These are phyloP conservation scores for Populus alba DNA, from an alignment of 345 rosid genomes.

Conservation along the genomic window DNA sequence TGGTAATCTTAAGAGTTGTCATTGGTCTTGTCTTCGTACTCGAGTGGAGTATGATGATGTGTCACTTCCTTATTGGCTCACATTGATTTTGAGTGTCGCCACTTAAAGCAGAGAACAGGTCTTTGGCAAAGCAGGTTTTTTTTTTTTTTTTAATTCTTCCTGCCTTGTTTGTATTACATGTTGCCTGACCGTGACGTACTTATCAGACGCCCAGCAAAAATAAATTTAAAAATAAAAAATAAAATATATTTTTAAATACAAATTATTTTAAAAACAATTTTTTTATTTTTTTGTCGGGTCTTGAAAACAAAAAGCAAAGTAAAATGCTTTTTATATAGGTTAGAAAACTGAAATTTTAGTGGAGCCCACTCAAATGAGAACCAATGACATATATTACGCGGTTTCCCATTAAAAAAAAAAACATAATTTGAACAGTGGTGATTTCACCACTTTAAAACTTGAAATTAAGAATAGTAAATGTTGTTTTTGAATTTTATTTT, in stretches of 20 bases:
- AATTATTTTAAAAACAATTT: too few species aligned
- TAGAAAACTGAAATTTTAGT: not conserved
- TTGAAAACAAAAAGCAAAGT: not conserved
- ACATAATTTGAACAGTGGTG: not conserved
- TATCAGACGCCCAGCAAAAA: not conserved
- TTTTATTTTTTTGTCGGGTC: too few species aligned
- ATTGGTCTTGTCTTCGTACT: too few species aligned
- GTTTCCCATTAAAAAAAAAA: conserved; percentile 8
- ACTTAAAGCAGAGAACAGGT: not conserved
- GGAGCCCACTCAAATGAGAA: conserved; percentile 10
- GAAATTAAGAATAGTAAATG: too few species aligned
- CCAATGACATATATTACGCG: conserved; percentile 17
- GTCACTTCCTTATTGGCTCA: not conserved
- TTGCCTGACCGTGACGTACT: conserved; percentile 24
- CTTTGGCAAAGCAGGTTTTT: not conserved
- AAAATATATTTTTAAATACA: too few species aligned
- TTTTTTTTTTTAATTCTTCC: not conserved
- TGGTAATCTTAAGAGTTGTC: too few species aligned
- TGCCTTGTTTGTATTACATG: not conserved
- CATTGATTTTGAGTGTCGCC: not conserved
- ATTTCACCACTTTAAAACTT: too few species aligned
- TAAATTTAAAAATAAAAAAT: too few species aligned
- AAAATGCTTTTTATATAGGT: not conserved
- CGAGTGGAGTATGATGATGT: too few species aligned
- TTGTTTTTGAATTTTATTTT: too few species aligned